Percentiles rank a stretch among this genome's conserved stretches.
Evolutionary conservation across 2,329 filamentous ascomycete genomes (phyloP).

Genomic region (Zasmidium cellare): DNA sequence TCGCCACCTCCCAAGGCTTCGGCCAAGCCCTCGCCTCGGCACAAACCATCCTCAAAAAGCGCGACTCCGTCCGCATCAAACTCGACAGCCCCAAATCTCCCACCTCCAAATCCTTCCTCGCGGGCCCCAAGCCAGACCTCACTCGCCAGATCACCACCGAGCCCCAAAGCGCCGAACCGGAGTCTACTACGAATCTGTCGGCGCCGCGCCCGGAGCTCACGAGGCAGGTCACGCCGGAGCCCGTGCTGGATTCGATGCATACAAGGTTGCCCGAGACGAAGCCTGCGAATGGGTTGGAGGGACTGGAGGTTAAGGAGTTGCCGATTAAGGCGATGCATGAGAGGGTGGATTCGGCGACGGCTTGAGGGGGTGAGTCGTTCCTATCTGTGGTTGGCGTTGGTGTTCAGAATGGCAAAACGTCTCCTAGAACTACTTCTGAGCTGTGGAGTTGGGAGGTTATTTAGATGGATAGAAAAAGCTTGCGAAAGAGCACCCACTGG

Average conservation of each 20-base stretch:
- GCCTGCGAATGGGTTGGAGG: conserved; percentile 20
- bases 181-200: conserved; percentile 31
- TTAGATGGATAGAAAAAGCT: background rate
- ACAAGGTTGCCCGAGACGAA: conserved; percentile 23
- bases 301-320: conserved; percentile 32
- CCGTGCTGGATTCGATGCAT: conserved; percentile 39
- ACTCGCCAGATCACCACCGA: conserved; percentile 30
- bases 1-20: conserved; percentile 46
- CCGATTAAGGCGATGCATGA: conserved; percentile 35
- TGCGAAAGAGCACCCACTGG: too few species aligned
- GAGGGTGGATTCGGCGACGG: conserved; percentile 30
- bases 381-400: background rate
- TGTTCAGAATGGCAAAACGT: background rate
- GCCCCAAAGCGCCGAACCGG: conserved; percentile 23
- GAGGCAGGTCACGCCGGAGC: conserved; percentile 34
- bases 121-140: conserved; percentile 18
- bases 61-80: conserved; percentile 36
- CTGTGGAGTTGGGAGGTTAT: background rate
- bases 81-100: conserved; percentile 33
- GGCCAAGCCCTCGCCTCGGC: conserved; percentile 43
- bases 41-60: conserved; percentile 33
- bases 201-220: conserved; percentile 20
- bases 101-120: conserved; percentile 22
- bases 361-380: background rate
- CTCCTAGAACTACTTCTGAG: background rate